Conservation (phyloP, 208 protist species). For the Leishmania major region DNA sequence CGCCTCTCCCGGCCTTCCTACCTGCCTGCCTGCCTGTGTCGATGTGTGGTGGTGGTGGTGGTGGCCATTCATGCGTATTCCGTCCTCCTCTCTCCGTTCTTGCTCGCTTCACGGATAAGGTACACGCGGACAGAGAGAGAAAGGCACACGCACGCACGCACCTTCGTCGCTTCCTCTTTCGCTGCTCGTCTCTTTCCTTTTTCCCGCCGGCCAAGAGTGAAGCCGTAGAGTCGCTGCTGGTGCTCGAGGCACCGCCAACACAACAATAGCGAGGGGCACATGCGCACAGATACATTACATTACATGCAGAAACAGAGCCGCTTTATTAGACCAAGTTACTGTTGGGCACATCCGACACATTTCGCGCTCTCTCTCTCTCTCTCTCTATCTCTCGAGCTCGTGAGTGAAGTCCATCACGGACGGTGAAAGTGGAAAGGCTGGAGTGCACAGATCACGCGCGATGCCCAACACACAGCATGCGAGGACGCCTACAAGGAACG, state of each 20-base stretch:
- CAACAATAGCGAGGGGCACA: not conserved
- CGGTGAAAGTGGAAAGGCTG: not conserved
- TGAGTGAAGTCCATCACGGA: not conserved
- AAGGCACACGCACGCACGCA: not conserved
- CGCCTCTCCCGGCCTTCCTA: not conserved
- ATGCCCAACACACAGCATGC: slow-evolving; percentile 17
- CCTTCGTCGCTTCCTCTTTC: not conserved
- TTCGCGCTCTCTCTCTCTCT: not conserved
- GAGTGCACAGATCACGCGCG: not conserved
- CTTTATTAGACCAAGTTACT: not conserved
- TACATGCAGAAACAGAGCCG: not conserved
- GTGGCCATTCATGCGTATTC: not conserved
- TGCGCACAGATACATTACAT: not conserved
- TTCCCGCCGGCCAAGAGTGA: not conserved
- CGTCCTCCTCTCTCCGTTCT: no score
- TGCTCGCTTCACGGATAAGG: not conserved
- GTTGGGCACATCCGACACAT: not conserved
- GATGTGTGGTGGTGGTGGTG: not conserved
- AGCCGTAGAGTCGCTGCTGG: not conserved
- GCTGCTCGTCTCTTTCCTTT: slow-evolving; percentile 11
- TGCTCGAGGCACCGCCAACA: not conserved
- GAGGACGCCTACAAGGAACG: slow-evolving; percentile 6
- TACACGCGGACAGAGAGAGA: not conserved
- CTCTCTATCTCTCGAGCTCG: not conserved
- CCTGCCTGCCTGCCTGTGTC: not conserved